Conservation (phyloP, 140 eudicot genomes). For the Anethum foeniculum region DNA sequence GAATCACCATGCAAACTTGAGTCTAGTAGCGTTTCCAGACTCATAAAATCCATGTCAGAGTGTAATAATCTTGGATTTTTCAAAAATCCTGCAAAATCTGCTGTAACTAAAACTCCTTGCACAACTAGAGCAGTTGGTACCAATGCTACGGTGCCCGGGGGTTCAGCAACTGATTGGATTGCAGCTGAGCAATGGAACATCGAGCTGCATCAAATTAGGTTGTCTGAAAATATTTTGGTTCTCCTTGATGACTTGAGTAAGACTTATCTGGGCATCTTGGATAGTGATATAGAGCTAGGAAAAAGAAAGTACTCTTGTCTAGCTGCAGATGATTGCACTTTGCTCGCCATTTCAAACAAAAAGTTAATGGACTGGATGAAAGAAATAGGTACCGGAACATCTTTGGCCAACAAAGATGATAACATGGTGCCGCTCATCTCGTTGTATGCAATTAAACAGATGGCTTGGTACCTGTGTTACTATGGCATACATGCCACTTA, state of each 20-base stretch:
- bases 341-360: conserved; percentile 26
- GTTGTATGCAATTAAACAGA: conserved; percentile 43
- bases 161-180: conserved; percentile 19
- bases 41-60: conserved; percentile 39
- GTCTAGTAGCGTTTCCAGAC: conserved; percentile 20
- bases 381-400: conserved; percentile 5
- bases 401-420: conserved; percentile 16
- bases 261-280: conserved; percentile 22
- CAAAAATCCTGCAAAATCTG: conserved; percentile 47
- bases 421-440: conserved; percentile 11
- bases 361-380: conserved; percentile 18
- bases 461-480: conserved; percentile 42
- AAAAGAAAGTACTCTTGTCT: conserved; percentile 12
- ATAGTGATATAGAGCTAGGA: conserved; percentile 20
- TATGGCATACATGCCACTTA: conserved; percentile 35
- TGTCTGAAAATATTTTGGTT: conserved; percentile 30
- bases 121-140: conserved; percentile 23
- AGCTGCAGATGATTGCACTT: conserved; percentile 18
- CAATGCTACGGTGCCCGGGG: conserved; percentile 24
- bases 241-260: conserved; percentile 26
- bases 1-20: conserved; percentile 22
- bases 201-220: conserved; percentile 39
- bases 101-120: conserved; percentile 19
- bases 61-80: conserved; percentile 66
- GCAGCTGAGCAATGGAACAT: conserved; percentile 36